Evolutionary conservation across 768 basidiomycete genomes (phyloP).

Genomic region (Auriculariales sp.): DNA sequence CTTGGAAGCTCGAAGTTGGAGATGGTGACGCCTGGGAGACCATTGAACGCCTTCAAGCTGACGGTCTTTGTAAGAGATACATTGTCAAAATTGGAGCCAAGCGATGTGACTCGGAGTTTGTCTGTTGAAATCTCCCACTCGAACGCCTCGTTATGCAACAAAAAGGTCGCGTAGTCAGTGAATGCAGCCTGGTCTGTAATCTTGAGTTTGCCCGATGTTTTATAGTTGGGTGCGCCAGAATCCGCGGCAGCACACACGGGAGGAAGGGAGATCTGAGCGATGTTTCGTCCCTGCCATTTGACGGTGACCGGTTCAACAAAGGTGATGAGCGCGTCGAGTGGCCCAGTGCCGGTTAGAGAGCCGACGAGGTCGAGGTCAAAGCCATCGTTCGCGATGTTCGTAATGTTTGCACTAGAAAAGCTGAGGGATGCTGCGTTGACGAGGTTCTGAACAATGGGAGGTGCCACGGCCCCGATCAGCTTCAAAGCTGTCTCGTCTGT

Average conservation of each 20-base stretch:
- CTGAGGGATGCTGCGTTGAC: constrained; percentile 40
- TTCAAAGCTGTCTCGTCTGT: constrained; percentile 49
- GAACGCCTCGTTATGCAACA: constrained; percentile 50
- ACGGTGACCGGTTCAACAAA: constrained; percentile 55
- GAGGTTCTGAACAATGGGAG: constrained; percentile 47
- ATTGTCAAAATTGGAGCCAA: constrained; percentile 55
- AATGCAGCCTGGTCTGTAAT: constrained; percentile 45
- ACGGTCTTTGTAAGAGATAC: constrained; percentile 46
- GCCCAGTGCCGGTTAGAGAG: constrained; percentile 46
- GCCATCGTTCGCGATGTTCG: constrained; percentile 37
- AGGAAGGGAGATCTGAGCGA: constrained; percentile 50
- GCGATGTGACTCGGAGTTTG: constrained; percentile 46
- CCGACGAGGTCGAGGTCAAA: constrained; percentile 38
- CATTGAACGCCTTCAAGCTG: constrained; percentile 56
- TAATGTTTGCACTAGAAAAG: constrained; percentile 46
- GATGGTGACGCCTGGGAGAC: constrained; percentile 54
- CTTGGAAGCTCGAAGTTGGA: constrained; percentile 55
- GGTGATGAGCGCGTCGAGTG: constrained; percentile 53
- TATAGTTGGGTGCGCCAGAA: constrained; percentile 48
- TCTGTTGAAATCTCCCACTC: constrained; percentile 56
- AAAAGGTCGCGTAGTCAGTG: constrained; percentile 47
- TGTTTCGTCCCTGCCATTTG: constrained; percentile 45
- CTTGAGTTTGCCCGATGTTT: constrained; percentile 32
- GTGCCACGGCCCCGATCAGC: constrained; percentile 58
- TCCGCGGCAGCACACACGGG: constrained; percentile 55